Conservation (phyloP, 306 rosid genomes). For the Echinosophora koreensis region DNA sequence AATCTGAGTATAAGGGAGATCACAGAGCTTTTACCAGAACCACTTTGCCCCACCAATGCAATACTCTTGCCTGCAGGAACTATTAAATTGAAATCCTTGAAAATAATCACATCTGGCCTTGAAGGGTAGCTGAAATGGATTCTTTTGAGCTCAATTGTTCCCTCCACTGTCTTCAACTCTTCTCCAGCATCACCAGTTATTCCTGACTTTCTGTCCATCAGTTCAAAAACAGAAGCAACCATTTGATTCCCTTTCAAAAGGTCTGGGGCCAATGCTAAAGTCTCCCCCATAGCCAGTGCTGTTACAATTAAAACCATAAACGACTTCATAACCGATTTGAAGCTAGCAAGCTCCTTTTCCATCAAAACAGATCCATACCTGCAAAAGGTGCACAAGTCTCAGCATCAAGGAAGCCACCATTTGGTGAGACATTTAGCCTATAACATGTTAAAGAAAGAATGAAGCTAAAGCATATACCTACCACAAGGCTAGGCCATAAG, state of each 20-base stretch:
- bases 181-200: constrained; percentile 70
- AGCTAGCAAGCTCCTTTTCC: constrained; percentile 86
- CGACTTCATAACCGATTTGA: constrained; percentile 92
- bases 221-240: constrained; percentile 93
- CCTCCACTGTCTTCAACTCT: constrained; percentile 76
- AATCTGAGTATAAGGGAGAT: constrained; percentile 85
- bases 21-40: constrained; percentile 99
- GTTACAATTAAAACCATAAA: constrained; percentile 93
- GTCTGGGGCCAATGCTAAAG: constrained; percentile 91
- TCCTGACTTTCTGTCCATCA: constrained; percentile 77
- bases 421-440: constrained; percentile 17
- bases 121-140: constrained; percentile 89
- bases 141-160: constrained; percentile 81
- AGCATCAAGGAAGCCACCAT: constrained; percentile 33
- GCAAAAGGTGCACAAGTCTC: constrained; percentile 41
- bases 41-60: constrained; percentile 96
- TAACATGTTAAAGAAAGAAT: constrained; percentile 1
- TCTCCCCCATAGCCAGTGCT: constrained; percentile 94
- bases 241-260: constrained; percentile 94
- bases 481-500: constrained; percentile 97
- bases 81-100: constrained; percentile 80
- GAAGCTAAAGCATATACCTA: constrained; percentile 48
- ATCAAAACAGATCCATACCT: constrained; percentile 98
- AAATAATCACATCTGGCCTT: constrained; percentile 84
- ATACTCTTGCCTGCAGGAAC: constrained; percentile 79